Base-by-base conservation (phyloP, 768 basidiomycete genomes). In the Macrolepiota albuminosa region DNA sequence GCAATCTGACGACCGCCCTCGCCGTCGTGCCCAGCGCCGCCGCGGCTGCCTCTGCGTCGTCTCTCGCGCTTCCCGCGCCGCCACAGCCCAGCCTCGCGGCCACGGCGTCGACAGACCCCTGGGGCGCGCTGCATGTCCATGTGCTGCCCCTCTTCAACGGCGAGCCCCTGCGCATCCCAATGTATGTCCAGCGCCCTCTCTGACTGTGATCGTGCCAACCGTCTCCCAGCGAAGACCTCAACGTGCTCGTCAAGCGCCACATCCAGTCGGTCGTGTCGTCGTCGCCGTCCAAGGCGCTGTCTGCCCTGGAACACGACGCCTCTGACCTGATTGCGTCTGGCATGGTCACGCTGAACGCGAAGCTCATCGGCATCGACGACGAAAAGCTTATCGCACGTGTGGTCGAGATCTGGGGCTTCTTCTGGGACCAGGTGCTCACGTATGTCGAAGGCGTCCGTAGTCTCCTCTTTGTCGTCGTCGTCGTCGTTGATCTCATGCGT, bases 71-170 rank as follows among this genome's bases (percentile, higher is more conserved):
- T 42, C 75, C 77, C 33, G 68, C 75, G 0, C 75, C 82, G 8
- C 70, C 76, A 6, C 74, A 76, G 62, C 63, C 69, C 66, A 74
- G 58, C 49, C 65, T 76, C n/a, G 71, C 81, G 2, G 77, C 77
- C 1, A 72, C 75, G 11, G 71, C 78, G 1, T 76, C 79, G 3
- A 74, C 79, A 10, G 91, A 92, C 65, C 90, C 94, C 11, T 96
- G 93, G 93, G 84, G 85, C 52, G 76, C 85, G 26, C 74, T 98
- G 24, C 91, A 95, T 71, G 86, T 95, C 36, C 86, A 93, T 69
- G 88, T 97, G 37, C 76, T 98, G 3, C 95, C 95, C 1, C 73
- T 96, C 4, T 98, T 98, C 77, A 95, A 95, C 54, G 91, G 93
- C 39, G 91, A 95, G 68, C 88, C 89, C 3, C 79, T 98, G 21